phyloP scores from a whole-genome alignment of 768 basidiomycete species.

The Grammothele lineata region DNA sequence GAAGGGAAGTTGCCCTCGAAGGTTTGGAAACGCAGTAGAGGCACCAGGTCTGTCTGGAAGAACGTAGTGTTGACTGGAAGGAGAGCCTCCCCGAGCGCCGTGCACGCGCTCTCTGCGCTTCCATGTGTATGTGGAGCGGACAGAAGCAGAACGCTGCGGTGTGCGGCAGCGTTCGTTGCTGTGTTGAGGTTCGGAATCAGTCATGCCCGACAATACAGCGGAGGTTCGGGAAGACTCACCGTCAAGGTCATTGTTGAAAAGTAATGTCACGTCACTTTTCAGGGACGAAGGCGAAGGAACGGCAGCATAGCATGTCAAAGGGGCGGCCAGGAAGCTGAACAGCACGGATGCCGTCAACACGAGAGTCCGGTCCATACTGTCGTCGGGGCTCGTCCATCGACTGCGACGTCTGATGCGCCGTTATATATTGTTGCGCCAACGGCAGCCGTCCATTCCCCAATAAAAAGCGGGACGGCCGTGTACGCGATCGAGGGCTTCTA shows the following conservation, averaged over 20 bases:
- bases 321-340: background rate
- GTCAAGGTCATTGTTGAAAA: constrained; percentile 24
- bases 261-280: constrained; percentile 17
- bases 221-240: constrained; percentile 6
- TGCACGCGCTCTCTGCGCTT: constrained; percentile 16
- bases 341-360: background rate
- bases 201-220: too few species aligned
- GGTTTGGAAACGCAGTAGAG: constrained; percentile 21
- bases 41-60: constrained; percentile 17
- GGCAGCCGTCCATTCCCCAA: too few species aligned
- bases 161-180: constrained; percentile 18
- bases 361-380: background rate
- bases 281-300: constrained; percentile 11
- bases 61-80: constrained; percentile 19
- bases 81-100: constrained; percentile 20
- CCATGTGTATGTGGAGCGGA: constrained; percentile 10
- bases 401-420: too few species aligned
- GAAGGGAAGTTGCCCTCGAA: constrained; percentile 14
- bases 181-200: background rate
- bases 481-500: too few species aligned
- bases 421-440: too few species aligned
- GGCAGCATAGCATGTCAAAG: constrained; percentile 1
- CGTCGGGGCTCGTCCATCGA: too few species aligned
- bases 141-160: constrained; percentile 18
- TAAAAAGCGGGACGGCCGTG: too few species aligned